Percentiles rank a stretch among this genome's conserved stretches.
phyloP scores from a whole-genome alignment of 441 rosid species.

The Erodium moschatum region DNA sequence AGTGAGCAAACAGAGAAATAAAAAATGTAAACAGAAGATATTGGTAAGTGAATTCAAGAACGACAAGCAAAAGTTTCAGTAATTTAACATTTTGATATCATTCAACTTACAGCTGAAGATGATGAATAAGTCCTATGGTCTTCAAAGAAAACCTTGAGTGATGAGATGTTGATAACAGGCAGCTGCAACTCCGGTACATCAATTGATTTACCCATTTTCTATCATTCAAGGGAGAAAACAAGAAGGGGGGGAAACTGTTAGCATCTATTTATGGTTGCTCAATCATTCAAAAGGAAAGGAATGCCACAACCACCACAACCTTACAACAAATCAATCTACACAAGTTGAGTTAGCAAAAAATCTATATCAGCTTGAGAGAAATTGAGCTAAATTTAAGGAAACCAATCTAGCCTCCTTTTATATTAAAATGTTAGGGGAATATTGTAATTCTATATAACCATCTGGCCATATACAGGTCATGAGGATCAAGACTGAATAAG shows the following conservation, averaged over 20 bases:
- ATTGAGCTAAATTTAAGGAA: neutral
- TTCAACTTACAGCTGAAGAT: conserved; percentile 66
- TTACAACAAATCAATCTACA: neutral
- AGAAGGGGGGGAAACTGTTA: conserved; percentile 7
- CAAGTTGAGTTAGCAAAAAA: conserved; percentile 3
- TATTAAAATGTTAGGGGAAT: neutral
- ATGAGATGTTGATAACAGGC: conserved; percentile 66
- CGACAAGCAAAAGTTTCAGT: conserved; percentile 1
- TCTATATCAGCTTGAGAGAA: conserved; percentile 1
- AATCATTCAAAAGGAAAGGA: neutral
- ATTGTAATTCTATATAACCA: neutral
- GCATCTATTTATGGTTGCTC: neutral
- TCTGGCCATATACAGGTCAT: no score
- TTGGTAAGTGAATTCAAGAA: neutral
- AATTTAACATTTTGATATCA: conserved; percentile 12
- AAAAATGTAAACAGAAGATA: neutral
- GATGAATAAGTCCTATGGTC: conserved; percentile 95
- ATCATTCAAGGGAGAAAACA: conserved; percentile 22
- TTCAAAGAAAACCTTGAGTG: conserved; percentile 76
- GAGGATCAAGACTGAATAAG: neutral
- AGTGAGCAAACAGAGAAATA: neutral
- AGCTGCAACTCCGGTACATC: conserved; percentile 68
- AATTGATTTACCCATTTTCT: conserved; percentile 83
- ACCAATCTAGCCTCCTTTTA: neutral
- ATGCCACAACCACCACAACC: conserved; percentile 2